These are phyloP conservation scores for Diaporthe helianthi DNA, from an alignment of 2,329 filamentous ascomycete genomes.

Conservation along the genomic window DNA sequence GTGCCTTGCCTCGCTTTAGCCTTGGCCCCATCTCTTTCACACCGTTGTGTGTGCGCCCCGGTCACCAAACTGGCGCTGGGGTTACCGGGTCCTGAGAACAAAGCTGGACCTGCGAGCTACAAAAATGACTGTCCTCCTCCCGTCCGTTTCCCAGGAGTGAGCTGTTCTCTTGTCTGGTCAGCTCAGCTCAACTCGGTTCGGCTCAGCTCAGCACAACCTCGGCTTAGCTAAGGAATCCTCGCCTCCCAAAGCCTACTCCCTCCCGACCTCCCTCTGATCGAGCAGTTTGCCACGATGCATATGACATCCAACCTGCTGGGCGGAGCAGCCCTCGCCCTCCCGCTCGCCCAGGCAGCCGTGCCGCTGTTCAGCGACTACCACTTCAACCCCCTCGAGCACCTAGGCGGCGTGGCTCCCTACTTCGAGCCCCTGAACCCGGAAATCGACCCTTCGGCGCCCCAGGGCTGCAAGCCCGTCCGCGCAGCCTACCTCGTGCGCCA, in stretches of 20 bases:
- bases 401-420: slow-evolving; percentile 64
- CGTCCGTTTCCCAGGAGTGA: too few species aligned
- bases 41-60: background rate
- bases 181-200: background rate
- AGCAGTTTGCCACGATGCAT: slow-evolving; percentile 6
- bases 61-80: background rate
- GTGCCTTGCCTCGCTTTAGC: background rate
- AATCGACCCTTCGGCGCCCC: slow-evolving; percentile 51
- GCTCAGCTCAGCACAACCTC: background rate
- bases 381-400: slow-evolving; percentile 62
- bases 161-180: background rate
- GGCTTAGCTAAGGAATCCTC: background rate
- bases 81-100: background rate
- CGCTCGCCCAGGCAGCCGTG: slow-evolving; percentile 22
- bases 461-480: slow-evolving; percentile 57
- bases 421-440: slow-evolving; percentile 61
- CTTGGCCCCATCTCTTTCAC: background rate
- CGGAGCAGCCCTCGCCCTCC: slow-evolving; percentile 7
- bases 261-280: background rate
- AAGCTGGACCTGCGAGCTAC: slow-evolving; percentile 15
- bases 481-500: slow-evolving; percentile 66
- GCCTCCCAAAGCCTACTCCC: background rate
- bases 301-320: slow-evolving; percentile 11
- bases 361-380: slow-evolving; percentile 53
- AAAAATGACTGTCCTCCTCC: slow-evolving; percentile 15